These are phyloP conservation scores for Paradendryphiella salina DNA, from an alignment of 2,329 filamentous ascomycete genomes.

Conservation along the genomic window DNA sequence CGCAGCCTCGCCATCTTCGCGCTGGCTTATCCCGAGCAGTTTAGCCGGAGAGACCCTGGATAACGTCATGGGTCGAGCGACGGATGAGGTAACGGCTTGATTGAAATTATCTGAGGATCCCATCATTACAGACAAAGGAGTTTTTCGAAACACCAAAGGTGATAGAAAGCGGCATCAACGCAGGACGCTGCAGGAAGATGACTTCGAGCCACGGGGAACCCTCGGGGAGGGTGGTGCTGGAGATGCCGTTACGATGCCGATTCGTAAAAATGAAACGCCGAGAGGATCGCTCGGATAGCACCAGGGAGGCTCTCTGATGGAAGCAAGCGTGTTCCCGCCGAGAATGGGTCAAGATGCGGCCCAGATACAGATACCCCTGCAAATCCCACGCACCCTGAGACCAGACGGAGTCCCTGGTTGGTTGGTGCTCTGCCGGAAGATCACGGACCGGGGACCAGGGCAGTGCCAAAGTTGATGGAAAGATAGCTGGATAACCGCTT, in stretches of 20 bases:
- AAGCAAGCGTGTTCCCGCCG: conserved; percentile 34
- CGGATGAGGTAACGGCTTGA: background rate
- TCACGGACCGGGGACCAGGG: conserved; percentile 39
- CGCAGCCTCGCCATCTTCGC: conserved; percentile 13
- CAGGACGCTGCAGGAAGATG: background rate
- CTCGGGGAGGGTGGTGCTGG: conserved; percentile 20
- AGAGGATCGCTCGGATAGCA: conserved; percentile 36
- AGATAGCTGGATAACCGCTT: background rate
- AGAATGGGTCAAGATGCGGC: conserved; percentile 27
- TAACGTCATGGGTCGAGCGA: background rate
- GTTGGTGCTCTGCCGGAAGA: conserved; percentile 38
- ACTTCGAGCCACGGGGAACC: conserved; percentile 3
- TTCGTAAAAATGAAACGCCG: conserved; percentile 25
- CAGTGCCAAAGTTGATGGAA: background rate
- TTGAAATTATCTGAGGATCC: background rate
- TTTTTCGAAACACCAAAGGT: background rate
- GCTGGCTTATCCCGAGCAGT: conserved; percentile 12
- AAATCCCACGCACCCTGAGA: conserved; percentile 31
- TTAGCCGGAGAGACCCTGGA: conserved; percentile 28
- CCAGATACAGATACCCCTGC: conserved; percentile 38
- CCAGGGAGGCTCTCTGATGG: conserved; percentile 22
- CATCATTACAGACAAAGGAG: background rate
- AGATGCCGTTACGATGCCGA: conserved; percentile 32
- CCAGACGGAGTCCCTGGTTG: conserved; percentile 23
- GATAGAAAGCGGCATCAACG: background rate